Evolutionary conservation across 805 yeast species (phyloP).

Genomic region (Ogataea dorogensis): DNA sequence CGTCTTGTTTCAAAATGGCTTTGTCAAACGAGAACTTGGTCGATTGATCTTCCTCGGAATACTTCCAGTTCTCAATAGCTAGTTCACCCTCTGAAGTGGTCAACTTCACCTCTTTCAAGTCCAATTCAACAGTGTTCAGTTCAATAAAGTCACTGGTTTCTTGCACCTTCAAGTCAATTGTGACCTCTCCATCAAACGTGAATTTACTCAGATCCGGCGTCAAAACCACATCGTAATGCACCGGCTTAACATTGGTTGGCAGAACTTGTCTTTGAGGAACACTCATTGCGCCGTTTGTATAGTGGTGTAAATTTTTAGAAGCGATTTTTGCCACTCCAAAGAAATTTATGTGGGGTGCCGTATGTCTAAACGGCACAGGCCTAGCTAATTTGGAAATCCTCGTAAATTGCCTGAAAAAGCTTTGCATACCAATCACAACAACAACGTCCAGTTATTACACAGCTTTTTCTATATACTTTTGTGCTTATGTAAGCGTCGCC

Average conservation of each 20-base stretch:
- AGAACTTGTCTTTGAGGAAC: slow-evolving; percentile 32
- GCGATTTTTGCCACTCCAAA: slow-evolving; percentile 6
- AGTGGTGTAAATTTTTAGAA: slow-evolving; percentile 15
- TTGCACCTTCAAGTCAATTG: slow-evolving; percentile 47
- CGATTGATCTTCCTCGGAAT: slow-evolving; percentile 59
- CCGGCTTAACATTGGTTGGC: slow-evolving; percentile 62
- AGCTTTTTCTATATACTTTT: background rate
- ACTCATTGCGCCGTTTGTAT: slow-evolving; percentile 9
- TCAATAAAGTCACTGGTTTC: slow-evolving; percentile 47
- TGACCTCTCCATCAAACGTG: slow-evolving; percentile 52
- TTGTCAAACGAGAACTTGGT: slow-evolving; percentile 58
- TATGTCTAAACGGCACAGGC: slow-evolving; percentile 4
- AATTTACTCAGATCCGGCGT: slow-evolving; percentile 38
- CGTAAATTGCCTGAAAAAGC: too few relatives aligned
- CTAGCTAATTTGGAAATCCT: too few relatives aligned
- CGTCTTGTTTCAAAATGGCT: slow-evolving; percentile 31
- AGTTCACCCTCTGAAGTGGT: slow-evolving; percentile 19
- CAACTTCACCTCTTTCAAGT: slow-evolving; percentile 24
- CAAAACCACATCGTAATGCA: slow-evolving; percentile 66
- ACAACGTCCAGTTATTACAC: too few relatives aligned
- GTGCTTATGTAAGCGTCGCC: slow-evolving; percentile 6
- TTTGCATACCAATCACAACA: too few relatives aligned
- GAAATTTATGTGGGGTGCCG: slow-evolving; percentile 6
- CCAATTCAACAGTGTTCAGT: slow-evolving; percentile 39
- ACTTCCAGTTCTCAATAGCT: slow-evolving; percentile 20